Conservation (phyloP, 2,329 filamentous ascomycete genomes). For the Pseudohalonectria lignicola region DNA sequence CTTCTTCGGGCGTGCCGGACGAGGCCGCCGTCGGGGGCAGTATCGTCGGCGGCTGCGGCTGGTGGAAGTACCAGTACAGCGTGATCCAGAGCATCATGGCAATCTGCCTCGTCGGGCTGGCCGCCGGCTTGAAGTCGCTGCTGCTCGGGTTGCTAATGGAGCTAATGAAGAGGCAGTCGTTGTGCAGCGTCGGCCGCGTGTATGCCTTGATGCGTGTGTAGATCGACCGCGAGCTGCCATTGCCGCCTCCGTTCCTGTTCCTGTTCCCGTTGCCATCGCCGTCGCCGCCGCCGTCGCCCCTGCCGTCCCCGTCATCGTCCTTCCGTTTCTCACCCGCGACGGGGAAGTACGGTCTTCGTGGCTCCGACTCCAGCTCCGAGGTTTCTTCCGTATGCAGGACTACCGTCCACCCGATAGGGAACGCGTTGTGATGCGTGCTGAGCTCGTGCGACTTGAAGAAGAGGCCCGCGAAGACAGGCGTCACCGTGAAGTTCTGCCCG, state of each 20-base stretch:
- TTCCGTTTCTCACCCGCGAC: conserved; percentile 8
- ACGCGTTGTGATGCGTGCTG: conserved; percentile 55
- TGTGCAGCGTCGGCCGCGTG: conserved; percentile 60
- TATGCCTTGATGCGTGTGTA: conserved; percentile 50
- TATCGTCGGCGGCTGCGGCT: conserved; percentile 57
- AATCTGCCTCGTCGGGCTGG: conserved; percentile 76
- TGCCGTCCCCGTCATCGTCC: conserved; percentile 15
- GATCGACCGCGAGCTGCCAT: neutral
- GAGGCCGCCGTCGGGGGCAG: conserved; percentile 49
- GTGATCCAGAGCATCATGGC: conserved; percentile 96
- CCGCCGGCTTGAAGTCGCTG: conserved; percentile 67
- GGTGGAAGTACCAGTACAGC: conserved; percentile 96
- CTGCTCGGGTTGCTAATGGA: conserved; percentile 78
- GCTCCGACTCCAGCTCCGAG: neutral
- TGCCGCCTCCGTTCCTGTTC: neutral
- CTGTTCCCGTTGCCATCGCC: neutral
- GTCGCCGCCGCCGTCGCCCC: conserved; percentile 4
- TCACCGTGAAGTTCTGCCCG: conserved; percentile 71
- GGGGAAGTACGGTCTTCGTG: conserved; percentile 5
- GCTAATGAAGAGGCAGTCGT: conserved; percentile 82
- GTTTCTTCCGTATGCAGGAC: conserved; percentile 63
- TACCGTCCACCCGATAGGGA: conserved; percentile 83
- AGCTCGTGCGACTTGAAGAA: conserved; percentile 79
- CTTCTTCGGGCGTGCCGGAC: conserved; percentile 52
- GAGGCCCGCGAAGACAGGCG: conserved; percentile 81